Evolutionary conservation across 2,329 filamentous ascomycete species (phyloP).

Genomic region (Epichloe sp.): DNA sequence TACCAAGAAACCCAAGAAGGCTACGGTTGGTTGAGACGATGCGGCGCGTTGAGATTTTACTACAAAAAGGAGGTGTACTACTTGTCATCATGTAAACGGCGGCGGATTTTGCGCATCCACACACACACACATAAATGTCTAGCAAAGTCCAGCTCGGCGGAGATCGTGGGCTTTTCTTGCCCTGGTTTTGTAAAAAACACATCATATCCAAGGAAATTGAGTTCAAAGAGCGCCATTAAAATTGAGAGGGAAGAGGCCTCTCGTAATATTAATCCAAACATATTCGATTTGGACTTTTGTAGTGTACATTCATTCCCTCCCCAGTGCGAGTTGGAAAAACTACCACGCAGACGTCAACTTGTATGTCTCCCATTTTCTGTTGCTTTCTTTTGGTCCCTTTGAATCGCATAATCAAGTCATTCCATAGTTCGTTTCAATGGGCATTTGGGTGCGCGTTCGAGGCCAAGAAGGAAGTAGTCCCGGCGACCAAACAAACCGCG

Average conservation of each 20-base stretch:
- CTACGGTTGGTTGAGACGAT: constrained; percentile 33
- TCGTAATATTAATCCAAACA: not conserved
- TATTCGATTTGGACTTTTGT: not conserved
- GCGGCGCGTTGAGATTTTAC: too few species aligned
- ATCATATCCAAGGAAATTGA: not conserved
- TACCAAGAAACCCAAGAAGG: constrained; percentile 94
- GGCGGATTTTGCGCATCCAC: too few species aligned
- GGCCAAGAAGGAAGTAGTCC: not conserved
- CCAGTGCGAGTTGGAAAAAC: not conserved
- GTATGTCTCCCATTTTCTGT: not conserved
- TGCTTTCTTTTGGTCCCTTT: not conserved
- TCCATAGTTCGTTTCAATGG: not conserved
- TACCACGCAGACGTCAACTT: not conserved
- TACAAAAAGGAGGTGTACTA: not conserved
- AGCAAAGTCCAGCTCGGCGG: too few species aligned
- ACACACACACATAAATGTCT: too few species aligned
- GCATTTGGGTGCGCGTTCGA: not conserved
- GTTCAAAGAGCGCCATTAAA: too few species aligned
- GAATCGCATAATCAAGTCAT: not conserved
- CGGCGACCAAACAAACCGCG: not conserved
- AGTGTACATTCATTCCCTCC: not conserved
- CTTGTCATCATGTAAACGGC: not conserved
- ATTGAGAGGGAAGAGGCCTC: not conserved
- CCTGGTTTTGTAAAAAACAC: not conserved
- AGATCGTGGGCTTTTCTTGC: too few species aligned